These are phyloP conservation scores for Globisporangium spiculum DNA, from an alignment of 352 stramenopile species.

Conservation along the genomic window DNA sequence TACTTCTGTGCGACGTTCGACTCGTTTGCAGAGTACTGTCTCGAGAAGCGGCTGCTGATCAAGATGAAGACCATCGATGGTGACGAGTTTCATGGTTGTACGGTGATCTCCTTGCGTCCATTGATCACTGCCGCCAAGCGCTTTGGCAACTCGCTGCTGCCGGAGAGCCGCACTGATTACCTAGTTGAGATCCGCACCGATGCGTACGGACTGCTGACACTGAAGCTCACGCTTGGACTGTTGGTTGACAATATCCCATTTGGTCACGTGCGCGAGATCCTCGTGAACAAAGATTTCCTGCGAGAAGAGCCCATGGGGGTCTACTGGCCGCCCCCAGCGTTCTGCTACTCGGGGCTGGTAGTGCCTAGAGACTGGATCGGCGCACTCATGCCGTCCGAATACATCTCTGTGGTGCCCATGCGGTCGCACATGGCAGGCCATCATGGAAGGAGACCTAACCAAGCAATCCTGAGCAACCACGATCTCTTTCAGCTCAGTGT, in stretches of 20 bases:
- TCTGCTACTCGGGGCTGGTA: constrained; percentile 40
- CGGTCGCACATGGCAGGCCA: constrained; percentile 16
- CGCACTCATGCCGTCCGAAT: constrained; percentile 66
- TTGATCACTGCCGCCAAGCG: constrained; percentile 56
- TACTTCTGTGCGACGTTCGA: constrained; percentile 66
- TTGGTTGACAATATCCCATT: constrained; percentile 60
- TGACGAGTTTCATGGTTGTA: constrained; percentile 49
- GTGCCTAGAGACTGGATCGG: constrained; percentile 67
- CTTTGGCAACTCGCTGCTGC: constrained; percentile 48
- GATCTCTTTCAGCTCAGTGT: not conserved
- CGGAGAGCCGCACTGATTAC: constrained; percentile 56
- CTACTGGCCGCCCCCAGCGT: constrained; percentile 58
- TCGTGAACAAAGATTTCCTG: constrained; percentile 49
- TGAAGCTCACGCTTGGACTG: constrained; percentile 74
- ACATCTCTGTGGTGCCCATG: constrained; percentile 58
- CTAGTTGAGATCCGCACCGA: constrained; percentile 65
- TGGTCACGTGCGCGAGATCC: constrained; percentile 46
- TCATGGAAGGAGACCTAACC: not conserved
- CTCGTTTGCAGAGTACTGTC: constrained; percentile 66
- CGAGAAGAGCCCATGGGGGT: constrained; percentile 42
- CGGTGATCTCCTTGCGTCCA: constrained; percentile 50
- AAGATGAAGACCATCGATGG: constrained; percentile 49
- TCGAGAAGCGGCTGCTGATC: constrained; percentile 60
- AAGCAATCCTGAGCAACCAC: not conserved
- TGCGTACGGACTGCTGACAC: constrained; percentile 51